A percentile compares a stretch with the other conserved stretches of the same genome.
These are phyloP conservation scores for Colletotrichum australisinense DNA, from an alignment of 2,329 filamentous ascomycete genomes.

Conservation along the genomic window DNA sequence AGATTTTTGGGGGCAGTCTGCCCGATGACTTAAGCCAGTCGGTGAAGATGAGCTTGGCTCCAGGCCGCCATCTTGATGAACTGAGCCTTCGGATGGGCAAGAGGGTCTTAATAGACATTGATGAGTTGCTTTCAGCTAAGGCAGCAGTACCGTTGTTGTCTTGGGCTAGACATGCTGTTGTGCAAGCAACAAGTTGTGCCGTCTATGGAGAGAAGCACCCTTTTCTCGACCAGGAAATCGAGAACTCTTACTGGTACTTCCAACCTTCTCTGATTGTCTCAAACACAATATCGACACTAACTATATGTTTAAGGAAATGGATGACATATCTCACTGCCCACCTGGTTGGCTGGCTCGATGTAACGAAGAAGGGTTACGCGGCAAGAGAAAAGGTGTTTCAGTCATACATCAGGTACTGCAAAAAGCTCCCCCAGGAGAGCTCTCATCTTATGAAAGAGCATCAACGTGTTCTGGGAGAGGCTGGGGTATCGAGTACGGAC, in stretches of 20 bases:
- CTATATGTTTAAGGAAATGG: slow-evolving; percentile 17
- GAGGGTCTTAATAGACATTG: slow-evolving; percentile 23
- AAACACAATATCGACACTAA: not conserved
- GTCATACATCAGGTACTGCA: slow-evolving; percentile 35
- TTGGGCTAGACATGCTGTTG: slow-evolving; percentile 27
- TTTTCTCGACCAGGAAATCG: slow-evolving; percentile 26
- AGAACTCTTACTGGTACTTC: slow-evolving; percentile 28
- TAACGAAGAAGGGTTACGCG: slow-evolving; percentile 24
- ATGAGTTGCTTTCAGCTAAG: slow-evolving; percentile 15
- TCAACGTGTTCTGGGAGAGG: slow-evolving; percentile 22
- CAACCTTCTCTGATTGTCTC: not conserved
- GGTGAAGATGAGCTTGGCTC: slow-evolving; percentile 26
- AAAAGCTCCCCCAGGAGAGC: slow-evolving; percentile 13
- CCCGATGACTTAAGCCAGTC: slow-evolving; percentile 22
- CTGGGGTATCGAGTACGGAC: slow-evolving; percentile 18
- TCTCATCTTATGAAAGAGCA: slow-evolving; percentile 30
- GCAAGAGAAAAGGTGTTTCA: slow-evolving; percentile 36
- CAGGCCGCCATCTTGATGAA: slow-evolving; percentile 36
- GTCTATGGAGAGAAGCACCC: slow-evolving; percentile 34
- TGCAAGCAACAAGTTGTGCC: slow-evolving; percentile 34
- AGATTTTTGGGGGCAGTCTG: slow-evolving; percentile 18
- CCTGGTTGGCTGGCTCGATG: slow-evolving; percentile 18
- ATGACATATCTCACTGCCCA: slow-evolving; percentile 17
- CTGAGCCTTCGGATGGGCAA: slow-evolving; percentile 36
- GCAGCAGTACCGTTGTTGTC: slow-evolving; percentile 9